Percentiles rank a stretch among this genome's conserved stretches.
Evolutionary conservation across 179 eudicot species (phyloP).

Genomic region (Spinacia oleracea): DNA sequence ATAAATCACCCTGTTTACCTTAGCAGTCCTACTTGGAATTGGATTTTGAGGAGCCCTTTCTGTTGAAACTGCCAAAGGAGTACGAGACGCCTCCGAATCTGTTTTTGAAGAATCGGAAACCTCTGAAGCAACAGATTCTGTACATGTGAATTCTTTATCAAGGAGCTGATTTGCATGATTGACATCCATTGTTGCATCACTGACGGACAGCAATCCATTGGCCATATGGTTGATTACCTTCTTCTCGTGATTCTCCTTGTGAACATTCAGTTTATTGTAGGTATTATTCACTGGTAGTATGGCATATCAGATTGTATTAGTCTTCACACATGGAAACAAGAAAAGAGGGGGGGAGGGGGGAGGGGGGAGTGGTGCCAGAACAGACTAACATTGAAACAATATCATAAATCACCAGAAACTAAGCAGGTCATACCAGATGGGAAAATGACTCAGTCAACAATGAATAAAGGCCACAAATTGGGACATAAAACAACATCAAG

Average conservation of each 20-base stretch:
- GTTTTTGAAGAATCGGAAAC: conserved; percentile 35
- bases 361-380: background rate
- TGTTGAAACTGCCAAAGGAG: conserved; percentile 37
- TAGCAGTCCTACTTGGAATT: conserved; percentile 35
- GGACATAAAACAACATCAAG: background rate
- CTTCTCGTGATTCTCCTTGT: conserved; percentile 27
- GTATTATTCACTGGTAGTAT: conserved; percentile 39
- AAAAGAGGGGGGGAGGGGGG: background rate
- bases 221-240: conserved; percentile 24
- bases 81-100: conserved; percentile 32
- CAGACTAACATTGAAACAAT: background rate
- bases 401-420: background rate
- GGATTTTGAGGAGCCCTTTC: conserved; percentile 42
- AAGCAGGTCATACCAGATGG: background rate
- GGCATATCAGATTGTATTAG: conserved; percentile 15
- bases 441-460: background rate
- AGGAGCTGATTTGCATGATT: conserved; percentile 34
- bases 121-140: conserved; percentile 34
- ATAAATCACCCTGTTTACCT: conserved; percentile 44
- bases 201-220: conserved; percentile 30
- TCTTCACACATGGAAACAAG: conserved; percentile 7
- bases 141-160: conserved; percentile 29
- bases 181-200: conserved; percentile 27
- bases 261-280: conserved; percentile 29
- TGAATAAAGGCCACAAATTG: background rate